These are phyloP conservation scores for Litsea cubeba DNA, from an alignment of 164 flowering plant species.

Conservation along the genomic window DNA sequence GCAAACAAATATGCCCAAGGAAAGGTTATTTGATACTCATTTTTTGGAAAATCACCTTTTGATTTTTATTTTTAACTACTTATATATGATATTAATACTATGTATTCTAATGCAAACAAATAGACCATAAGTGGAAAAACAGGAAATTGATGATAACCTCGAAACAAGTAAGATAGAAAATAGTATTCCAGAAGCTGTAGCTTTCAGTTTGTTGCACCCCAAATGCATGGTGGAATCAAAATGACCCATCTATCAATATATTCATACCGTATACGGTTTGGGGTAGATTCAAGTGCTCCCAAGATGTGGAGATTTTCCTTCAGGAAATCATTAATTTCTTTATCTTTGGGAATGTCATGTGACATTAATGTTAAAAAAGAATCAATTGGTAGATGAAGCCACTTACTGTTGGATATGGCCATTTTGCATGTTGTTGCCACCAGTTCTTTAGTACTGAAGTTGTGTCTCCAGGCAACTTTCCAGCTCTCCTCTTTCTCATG, in stretches of 20 bases:
- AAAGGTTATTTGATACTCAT: no score
- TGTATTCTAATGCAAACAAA: no score
- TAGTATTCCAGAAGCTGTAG: no score
- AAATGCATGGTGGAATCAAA: background rate
- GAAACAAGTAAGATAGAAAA: no score
- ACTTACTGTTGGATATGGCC: constrained; percentile 95
- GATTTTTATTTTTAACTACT: no score
- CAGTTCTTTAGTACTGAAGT: constrained; percentile 74
- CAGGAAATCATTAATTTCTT: background rate
- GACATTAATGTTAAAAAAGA: background rate
- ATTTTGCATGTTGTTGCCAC: constrained; percentile 87
- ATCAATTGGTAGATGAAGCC: background rate
- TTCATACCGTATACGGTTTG: background rate
- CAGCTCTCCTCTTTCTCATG: constrained; percentile 77
- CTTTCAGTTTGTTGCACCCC: no score
- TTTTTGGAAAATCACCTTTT: no score
- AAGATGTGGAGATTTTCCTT: background rate
- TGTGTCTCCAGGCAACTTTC: constrained; percentile 86
- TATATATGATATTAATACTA: no score
- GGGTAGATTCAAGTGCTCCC: background rate
- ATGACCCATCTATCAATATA: background rate
- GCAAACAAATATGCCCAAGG: no score
- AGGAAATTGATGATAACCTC: no score
- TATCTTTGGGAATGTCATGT: no score
- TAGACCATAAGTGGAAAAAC: no score